Evolutionary conservation across 768 basidiomycete species (phyloP).

Genomic region (Polyporus arcularius): DNA sequence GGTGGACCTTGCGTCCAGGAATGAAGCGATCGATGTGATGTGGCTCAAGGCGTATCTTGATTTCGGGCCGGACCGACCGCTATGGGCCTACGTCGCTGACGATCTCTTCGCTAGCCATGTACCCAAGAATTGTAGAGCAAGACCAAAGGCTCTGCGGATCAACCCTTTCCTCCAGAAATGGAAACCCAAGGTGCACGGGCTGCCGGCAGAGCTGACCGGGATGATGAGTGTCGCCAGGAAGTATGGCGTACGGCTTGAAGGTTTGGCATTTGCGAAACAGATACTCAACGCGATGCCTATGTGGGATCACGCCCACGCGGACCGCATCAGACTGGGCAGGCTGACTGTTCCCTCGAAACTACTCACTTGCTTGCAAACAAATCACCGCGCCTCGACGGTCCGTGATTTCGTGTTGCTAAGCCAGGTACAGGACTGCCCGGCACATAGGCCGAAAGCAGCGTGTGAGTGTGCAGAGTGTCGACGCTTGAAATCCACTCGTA

Average conservation of each 20-base stretch:
- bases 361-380: no score
- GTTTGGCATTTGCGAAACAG: not conserved
- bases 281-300: not conserved
- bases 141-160: not conserved
- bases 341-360: no score
- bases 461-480: not conserved
- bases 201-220: not conserved
- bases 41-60: conserved; percentile 14
- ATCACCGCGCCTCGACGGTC: no score
- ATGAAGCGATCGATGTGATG: conserved; percentile 19
- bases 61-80: not conserved
- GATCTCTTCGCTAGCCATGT: not conserved
- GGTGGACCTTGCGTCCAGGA: conserved; percentile 8
- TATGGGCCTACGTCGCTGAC: conserved; percentile 18
- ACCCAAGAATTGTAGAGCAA: not conserved
- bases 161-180: conserved; percentile 9
- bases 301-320: not conserved
- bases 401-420: no score
- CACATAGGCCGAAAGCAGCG: no score
- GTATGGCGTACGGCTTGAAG: conserved; percentile 1
- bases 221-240: not conserved
- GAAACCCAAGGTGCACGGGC: not conserved
- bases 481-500: not conserved
- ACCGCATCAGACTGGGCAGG: not conserved
- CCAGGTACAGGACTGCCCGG: no score